Conservation (phyloP, 768 basidiomycete species). For the Lentinula sp. region DNA sequence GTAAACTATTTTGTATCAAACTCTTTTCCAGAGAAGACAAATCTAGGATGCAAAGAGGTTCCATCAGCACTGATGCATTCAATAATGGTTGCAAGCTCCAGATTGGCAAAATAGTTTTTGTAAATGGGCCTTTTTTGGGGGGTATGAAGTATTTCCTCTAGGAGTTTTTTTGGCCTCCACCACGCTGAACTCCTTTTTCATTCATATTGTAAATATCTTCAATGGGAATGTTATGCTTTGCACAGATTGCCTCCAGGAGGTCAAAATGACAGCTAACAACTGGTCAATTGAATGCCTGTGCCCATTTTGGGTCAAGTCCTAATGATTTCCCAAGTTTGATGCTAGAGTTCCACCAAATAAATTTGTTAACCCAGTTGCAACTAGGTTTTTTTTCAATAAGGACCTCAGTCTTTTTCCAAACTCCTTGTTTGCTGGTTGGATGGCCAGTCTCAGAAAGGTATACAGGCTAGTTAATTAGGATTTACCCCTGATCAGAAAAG, state of each 20-base stretch:
- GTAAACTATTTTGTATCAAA: neutral
- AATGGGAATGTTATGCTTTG: constrained; percentile 19
- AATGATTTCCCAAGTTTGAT: too few relatives aligned
- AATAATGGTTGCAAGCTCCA: constrained; percentile 35
- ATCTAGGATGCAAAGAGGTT: constrained; percentile 12
- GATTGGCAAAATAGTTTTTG: constrained; percentile 22
- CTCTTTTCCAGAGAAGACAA: constrained; percentile 18
- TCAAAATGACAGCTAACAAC: constrained; percentile 16
- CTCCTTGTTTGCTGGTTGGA: too few relatives aligned
- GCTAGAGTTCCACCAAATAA: too few relatives aligned
- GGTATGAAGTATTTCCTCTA: constrained; percentile 17
- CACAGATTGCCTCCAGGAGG: constrained; percentile 11
- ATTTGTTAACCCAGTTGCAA: too few relatives aligned
- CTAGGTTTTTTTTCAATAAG: too few relatives aligned
- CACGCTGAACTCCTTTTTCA: constrained; percentile 27
- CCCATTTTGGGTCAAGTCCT: constrained; percentile 21
- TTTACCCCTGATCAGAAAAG: too few relatives aligned
- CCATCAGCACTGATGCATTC: constrained; percentile 32
- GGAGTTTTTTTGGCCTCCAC: constrained; percentile 20
- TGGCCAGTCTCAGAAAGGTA: too few relatives aligned
- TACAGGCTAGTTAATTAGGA: too few relatives aligned
- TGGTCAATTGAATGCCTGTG: constrained; percentile 17
- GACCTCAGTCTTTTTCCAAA: too few relatives aligned
- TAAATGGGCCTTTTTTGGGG: constrained; percentile 9
- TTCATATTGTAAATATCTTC: constrained; percentile 30